Evolutionary conservation across 176 grass and related monocot genomes (phyloP).

Genomic region (Areca catechu): DNA sequence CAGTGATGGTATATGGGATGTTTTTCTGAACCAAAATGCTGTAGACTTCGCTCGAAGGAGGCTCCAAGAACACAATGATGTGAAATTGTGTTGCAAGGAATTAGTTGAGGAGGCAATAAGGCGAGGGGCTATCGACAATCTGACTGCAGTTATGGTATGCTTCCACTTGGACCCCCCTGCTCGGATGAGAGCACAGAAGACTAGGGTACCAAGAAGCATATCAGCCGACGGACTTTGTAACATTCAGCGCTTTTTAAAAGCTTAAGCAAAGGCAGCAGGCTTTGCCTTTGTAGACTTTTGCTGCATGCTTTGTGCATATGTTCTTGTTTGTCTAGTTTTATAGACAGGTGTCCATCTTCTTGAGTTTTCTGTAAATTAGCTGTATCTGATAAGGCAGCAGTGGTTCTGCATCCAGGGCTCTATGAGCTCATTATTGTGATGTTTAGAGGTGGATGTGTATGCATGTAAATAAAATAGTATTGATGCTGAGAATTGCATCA

Average conservation of each 20-base stretch:
- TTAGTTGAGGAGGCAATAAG: slow-evolving; percentile 58
- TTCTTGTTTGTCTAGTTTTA: no score
- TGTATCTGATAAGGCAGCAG: no score
- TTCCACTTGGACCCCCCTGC: slow-evolving; percentile 67
- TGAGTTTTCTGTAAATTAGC: no score
- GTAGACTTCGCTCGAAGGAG: slow-evolving; percentile 49
- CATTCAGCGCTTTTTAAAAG: slow-evolving; percentile 55
- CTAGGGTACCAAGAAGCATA: slow-evolving; percentile 38
- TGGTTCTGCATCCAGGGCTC: no score
- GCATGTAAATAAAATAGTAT: no score
- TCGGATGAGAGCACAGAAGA: slow-evolving; percentile 11
- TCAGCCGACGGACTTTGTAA: slow-evolving; percentile 58
- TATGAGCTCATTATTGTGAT: no score
- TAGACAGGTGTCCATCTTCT: no score
- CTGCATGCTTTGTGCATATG: no score
- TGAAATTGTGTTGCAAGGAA: slow-evolving; percentile 59
- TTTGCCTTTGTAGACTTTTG: no score
- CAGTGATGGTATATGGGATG: slow-evolving; percentile 91
- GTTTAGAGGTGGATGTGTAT: no score
- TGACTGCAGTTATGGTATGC: slow-evolving; percentile 66
- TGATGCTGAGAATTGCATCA: no score
- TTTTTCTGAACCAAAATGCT: slow-evolving; percentile 76
- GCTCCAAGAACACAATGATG: slow-evolving; percentile 82
- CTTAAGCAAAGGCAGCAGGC: slow-evolving; percentile 6
- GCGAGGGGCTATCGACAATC: slow-evolving; percentile 44